These are phyloP conservation scores for Aspergillus sp. DNA, from an alignment of 2,329 filamentous ascomycete genomes.

Conservation along the genomic window DNA sequence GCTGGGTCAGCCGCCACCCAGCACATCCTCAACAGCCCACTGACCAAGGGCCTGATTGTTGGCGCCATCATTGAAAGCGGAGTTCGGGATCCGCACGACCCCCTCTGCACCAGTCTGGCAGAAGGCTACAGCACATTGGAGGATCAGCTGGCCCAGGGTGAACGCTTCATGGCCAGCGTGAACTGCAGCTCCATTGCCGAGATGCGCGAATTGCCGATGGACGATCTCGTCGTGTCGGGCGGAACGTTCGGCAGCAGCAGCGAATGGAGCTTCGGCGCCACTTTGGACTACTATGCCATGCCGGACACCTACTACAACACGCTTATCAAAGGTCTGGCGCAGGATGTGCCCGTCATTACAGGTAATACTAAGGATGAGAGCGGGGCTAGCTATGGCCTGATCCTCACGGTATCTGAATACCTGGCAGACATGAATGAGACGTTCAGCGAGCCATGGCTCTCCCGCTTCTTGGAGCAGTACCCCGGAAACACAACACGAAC, in stretches of 20 bases:
- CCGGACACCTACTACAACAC: conserved; percentile 30
- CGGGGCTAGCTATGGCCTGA: conserved; percentile 25
- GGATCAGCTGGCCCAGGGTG: not conserved
- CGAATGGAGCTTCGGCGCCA: conserved; percentile 7
- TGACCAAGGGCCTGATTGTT: conserved; percentile 12
- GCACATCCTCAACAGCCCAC: conserved; percentile 16
- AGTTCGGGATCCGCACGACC: conserved; percentile 18
- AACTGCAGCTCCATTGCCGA: conserved; percentile 5
- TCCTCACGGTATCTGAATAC: conserved; percentile 26
- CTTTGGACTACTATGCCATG: conserved; percentile 23
- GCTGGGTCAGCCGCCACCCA: conserved; percentile 20
- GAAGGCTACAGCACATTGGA: conserved; percentile 11
- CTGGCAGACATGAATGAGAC: conserved; percentile 13
- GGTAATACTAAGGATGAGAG: conserved; percentile 35
- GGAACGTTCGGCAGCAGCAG: not conserved
- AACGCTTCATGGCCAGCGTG: not conserved
- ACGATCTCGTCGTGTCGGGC: not conserved
- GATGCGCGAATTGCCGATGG: conserved; percentile 3
- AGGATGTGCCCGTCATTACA: conserved; percentile 34
- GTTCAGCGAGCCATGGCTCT: not conserved
- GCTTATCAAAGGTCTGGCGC: conserved; percentile 24
- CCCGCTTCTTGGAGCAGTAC: not conserved
- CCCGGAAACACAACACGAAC: conserved; percentile 9
- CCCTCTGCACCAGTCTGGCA: conserved; percentile 15
- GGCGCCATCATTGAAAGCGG: conserved; percentile 18